Evolutionary conservation across 1,284 basidiomycete species (phyloP), one percentile per base, ranked within the genome.

Genomic region (Sporisorium sorghi): DNA sequence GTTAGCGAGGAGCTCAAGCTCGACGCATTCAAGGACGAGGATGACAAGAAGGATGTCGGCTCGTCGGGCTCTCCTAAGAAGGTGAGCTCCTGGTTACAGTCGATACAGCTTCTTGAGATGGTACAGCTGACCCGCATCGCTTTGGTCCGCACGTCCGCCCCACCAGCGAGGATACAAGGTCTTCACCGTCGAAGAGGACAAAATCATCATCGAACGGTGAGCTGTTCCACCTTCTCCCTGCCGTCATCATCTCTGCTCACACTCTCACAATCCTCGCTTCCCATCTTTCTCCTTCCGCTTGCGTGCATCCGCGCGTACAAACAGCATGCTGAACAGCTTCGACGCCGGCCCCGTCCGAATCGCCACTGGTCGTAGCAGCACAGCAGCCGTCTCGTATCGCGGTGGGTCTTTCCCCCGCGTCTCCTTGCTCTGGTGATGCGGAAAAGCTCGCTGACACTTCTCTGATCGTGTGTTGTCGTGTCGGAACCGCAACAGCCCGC

Each of bases 201-300:
- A 23, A 19, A 10, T 54, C 37, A 58, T 66, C 46, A 15, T 46
- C 46, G 19, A 66, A 9, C 51, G 59, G 63, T 66, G 46, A 59
- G 63, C 58, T n/a, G 0, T 37, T 12, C 32, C 48, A 24, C 30
- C 14, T 37, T 19, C 9, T 15, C 23, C 32, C 5, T 15, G 9
- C 35, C 15, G 7, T 0, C 2, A n/a, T 9, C 33, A 1, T 17
- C 12, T 9, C 9, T 6, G 12, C 32, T 15, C 12, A 23, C 21
- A 15, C n/a, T 37, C 19, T 14, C n/a, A n/a, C n/a, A 23, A 5
- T 23, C 19, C 14, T 7, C 5, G 23, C 21, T 21, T 52, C n/a
- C 21, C 2, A 8, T n/a, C 24, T 21, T 17, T 15, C 15, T 3
- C 9, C 2, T 10, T 8, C n/a, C 23, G n/a, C 23, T 11, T 5